Percentiles rank a stretch among this genome's conserved stretches.
Conservation (phyloP, 805 yeast species). For the Starmerella stigmatis region DNA sequence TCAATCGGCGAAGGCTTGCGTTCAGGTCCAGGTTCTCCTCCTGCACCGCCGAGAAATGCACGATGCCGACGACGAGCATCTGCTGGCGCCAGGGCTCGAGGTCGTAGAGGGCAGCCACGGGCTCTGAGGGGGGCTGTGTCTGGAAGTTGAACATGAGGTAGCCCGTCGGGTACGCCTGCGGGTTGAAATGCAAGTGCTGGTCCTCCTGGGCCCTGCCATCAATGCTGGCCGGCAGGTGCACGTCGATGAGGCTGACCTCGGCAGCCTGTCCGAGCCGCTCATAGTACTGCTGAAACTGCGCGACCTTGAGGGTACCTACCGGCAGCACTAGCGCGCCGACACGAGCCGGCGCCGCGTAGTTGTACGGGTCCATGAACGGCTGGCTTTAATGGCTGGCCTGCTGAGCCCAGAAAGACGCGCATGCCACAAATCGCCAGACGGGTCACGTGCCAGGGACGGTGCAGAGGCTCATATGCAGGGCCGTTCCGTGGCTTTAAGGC, state of each 20-base stretch:
- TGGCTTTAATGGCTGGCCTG: too few species aligned
- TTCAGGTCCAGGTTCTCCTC: constrained; percentile 20
- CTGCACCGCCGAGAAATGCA: constrained; percentile 26
- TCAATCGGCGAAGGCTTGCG: constrained; percentile 35
- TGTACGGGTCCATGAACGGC: constrained; percentile 26
- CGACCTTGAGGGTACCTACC: constrained; percentile 38
- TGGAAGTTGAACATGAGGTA: constrained; percentile 50
- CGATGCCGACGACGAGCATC: constrained; percentile 41
- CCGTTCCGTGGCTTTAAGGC: too few species aligned
- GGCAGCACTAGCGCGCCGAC: constrained; percentile 64
- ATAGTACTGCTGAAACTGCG: constrained; percentile 38
- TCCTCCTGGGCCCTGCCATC: background rate
- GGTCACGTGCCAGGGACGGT: background rate
- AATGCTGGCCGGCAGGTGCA: constrained; percentile 43
- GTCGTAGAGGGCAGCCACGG: constrained; percentile 62
- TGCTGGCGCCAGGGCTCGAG: constrained; percentile 82
- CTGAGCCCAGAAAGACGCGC: too few species aligned
- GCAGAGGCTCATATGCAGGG: too few species aligned
- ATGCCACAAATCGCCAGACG: too few species aligned
- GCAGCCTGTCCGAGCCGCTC: constrained; percentile 38
- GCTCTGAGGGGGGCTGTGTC: constrained; percentile 40
- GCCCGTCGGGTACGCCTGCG: constrained; percentile 78
- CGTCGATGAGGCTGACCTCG: constrained; percentile 65
- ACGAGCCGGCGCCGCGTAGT: constrained; percentile 53
- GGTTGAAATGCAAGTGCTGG: constrained; percentile 43